Percentiles rank a stretch among this genome's conserved stretches.
phyloP scores from a whole-genome alignment of 2,329 filamentous ascomycete species.

The Fusarium metavorans region DNA sequence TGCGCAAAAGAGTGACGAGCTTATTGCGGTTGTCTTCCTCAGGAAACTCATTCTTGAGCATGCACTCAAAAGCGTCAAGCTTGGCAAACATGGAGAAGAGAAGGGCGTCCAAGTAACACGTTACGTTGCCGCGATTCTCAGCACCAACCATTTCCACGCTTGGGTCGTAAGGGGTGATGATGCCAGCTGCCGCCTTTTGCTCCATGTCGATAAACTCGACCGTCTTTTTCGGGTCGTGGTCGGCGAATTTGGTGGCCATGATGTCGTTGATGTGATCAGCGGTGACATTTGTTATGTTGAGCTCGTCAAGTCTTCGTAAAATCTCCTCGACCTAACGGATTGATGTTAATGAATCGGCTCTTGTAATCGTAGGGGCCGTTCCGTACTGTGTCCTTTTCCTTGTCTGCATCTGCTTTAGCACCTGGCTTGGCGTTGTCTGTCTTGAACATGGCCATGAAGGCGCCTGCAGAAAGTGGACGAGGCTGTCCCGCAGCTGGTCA shows the following conservation, averaged over 20 bases:
- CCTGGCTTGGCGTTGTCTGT: conserved; percentile 67
- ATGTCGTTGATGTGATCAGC: conserved; percentile 69
- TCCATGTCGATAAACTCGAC: conserved; percentile 82
- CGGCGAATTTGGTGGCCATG: conserved; percentile 72
- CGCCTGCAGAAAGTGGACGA: conserved; percentile 66
- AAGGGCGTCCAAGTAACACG: conserved; percentile 93
- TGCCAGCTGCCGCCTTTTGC: conserved; percentile 83
- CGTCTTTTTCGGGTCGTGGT: conserved; percentile 79
- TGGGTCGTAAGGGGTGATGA: conserved; percentile 80
- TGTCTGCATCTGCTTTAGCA: conserved; percentile 58
- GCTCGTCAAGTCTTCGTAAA: conserved; percentile 54
- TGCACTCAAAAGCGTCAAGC: conserved; percentile 90
- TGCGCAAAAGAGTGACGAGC: conserved; percentile 80
- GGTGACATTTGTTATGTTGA: conserved; percentile 60
- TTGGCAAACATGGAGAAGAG: conserved; percentile 97
- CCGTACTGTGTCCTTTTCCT: conserved; percentile 58
- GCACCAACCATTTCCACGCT: conserved; percentile 82
- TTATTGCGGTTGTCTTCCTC: conserved; percentile 75
- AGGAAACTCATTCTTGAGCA: conserved; percentile 83
- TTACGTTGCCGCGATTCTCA: conserved; percentile 85
- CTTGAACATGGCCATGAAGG: conserved; percentile 74
- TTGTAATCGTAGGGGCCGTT: not conserved
- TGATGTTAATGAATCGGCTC: conserved; percentile 26
- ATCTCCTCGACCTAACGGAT: conserved; percentile 56
- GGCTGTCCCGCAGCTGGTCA: conserved; percentile 52